Conservation (phyloP, 83 land plant species). For the Diphasiastrum complanatum region DNA sequence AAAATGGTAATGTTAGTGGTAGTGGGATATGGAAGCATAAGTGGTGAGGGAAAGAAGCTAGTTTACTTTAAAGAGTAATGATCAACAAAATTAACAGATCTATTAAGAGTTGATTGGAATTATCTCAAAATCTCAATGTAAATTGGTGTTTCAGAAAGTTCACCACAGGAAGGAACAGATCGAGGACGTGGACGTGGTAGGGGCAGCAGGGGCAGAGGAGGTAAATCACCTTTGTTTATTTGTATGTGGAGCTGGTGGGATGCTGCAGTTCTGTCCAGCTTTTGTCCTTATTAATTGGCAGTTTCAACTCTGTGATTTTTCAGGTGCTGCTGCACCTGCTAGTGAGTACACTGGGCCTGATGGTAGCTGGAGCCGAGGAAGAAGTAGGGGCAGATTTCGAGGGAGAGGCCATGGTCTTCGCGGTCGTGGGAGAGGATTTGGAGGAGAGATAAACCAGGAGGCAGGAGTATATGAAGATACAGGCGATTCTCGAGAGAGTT, state of each 20-base stretch:
- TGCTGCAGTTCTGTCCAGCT: not conserved
- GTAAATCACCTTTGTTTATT: slow-evolving; percentile 4
- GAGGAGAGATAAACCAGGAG: too few relatives aligned
- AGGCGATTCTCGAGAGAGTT: too few relatives aligned
- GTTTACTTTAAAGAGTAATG: too few relatives aligned
- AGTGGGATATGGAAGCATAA: too few relatives aligned
- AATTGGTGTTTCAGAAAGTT: slow-evolving; percentile 45
- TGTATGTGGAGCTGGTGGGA: not conserved
- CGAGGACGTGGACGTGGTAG: slow-evolving; percentile 49
- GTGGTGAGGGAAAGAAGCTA: too few relatives aligned
- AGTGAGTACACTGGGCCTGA: slow-evolving; percentile 34
- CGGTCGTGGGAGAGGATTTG: slow-evolving; percentile 42
- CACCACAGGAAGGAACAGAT: slow-evolving; percentile 54
- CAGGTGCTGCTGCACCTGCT: slow-evolving; percentile 11
- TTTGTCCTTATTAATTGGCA: not conserved
- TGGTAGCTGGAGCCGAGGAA: slow-evolving; percentile 30
- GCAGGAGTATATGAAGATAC: too few relatives aligned
- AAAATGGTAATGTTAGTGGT: not conserved
- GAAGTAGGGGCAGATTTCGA: slow-evolving; percentile 32
- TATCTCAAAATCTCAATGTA: slow-evolving; percentile 4
- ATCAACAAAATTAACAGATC: not conserved
- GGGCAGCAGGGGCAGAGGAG: slow-evolving; percentile 61
- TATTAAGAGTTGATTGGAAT: not conserved
- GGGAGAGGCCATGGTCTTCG: slow-evolving; percentile 52
- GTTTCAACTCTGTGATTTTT: not conserved